These are phyloP conservation scores for Neurospora hispaniola DNA, from an alignment of 495 filamentous ascomycete genomes.

Conservation along the genomic window DNA sequence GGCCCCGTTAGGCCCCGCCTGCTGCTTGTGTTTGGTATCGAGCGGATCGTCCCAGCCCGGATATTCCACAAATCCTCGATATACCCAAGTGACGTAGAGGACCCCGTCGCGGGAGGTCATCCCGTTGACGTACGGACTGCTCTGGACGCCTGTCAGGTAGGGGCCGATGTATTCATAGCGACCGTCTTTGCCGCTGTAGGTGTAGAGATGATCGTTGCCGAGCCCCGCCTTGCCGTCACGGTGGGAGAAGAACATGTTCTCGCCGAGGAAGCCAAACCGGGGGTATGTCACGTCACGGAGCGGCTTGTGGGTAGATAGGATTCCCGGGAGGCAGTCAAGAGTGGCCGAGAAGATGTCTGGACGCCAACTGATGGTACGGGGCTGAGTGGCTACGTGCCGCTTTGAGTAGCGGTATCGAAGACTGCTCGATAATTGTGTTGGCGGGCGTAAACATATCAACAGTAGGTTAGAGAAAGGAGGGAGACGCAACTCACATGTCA, in stretches of 20 bases:
- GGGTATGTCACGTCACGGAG: slow-evolving; percentile 39
- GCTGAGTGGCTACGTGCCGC: slow-evolving; percentile 25
- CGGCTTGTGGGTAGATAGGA: slow-evolving; percentile 17
- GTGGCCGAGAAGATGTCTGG: slow-evolving; percentile 30
- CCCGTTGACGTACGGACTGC: slow-evolving; percentile 42
- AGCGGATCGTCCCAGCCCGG: slow-evolving; percentile 31
- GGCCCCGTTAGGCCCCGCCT: slow-evolving; percentile 31
- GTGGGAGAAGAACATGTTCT: slow-evolving; percentile 31
- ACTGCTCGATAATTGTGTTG: slow-evolving; percentile 12
- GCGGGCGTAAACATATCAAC: neutral
- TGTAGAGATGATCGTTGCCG: slow-evolving; percentile 35
- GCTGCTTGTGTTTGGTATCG: slow-evolving; percentile 33
- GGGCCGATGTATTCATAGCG: slow-evolving; percentile 25
- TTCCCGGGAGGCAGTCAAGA: slow-evolving; percentile 28
- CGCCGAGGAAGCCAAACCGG: slow-evolving; percentile 26
- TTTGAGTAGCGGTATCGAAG: slow-evolving; percentile 33
- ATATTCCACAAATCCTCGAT: slow-evolving; percentile 33
- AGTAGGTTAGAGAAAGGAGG: neutral
- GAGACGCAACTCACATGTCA: slow-evolving; percentile 17
- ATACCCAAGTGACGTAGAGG: slow-evolving; percentile 39
- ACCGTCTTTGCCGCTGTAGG: slow-evolving; percentile 19
- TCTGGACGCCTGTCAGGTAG: slow-evolving; percentile 32
- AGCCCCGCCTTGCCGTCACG: slow-evolving; percentile 40
- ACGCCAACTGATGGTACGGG: slow-evolving; percentile 25
- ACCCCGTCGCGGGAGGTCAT: slow-evolving; percentile 20